Evolutionary conservation across 164 flowering plant genomes (phyloP).

Genomic region (Berberis thunbergii): DNA sequence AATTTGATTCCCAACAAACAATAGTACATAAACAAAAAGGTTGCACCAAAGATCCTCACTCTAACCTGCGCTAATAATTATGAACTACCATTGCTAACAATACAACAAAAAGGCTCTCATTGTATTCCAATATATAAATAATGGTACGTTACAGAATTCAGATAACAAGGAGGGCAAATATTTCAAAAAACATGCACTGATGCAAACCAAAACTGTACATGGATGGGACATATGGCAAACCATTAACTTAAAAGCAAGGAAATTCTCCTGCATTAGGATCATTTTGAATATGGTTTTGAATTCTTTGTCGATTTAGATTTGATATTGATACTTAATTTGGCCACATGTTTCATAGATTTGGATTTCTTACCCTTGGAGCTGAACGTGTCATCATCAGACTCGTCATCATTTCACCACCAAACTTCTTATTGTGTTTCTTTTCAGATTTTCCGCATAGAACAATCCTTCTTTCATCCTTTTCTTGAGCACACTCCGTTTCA

Average conservation of each 20-base stretch:
- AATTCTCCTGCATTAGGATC: neutral
- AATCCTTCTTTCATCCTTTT: constrained; percentile 37
- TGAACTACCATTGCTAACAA: too few species aligned
- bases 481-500: constrained; percentile 25
- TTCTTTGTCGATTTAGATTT: constrained; percentile 3
- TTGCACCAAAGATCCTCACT: too few species aligned
- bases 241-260: neutral
- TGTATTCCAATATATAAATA: too few species aligned
- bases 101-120: too few species aligned
- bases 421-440: constrained; percentile 35
- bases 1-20: too few species aligned
- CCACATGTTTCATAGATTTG: constrained; percentile 26
- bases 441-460: constrained; percentile 36
- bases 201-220: neutral
- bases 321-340: constrained; percentile 14
- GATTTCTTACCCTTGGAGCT: constrained; percentile 39
- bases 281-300: neutral
- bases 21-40: too few species aligned
- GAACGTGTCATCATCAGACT: constrained; percentile 38
- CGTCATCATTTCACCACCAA: constrained; percentile 42
- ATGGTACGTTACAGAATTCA: too few species aligned
- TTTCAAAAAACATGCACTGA: too few species aligned
- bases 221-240: neutral
- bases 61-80: too few species aligned
- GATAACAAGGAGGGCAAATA: too few species aligned